Percentiles rank a stretch among this genome's conserved stretches.
phyloP scores from a whole-genome alignment of 768 basidiomycete species.

The Lactarius vividus region DNA sequence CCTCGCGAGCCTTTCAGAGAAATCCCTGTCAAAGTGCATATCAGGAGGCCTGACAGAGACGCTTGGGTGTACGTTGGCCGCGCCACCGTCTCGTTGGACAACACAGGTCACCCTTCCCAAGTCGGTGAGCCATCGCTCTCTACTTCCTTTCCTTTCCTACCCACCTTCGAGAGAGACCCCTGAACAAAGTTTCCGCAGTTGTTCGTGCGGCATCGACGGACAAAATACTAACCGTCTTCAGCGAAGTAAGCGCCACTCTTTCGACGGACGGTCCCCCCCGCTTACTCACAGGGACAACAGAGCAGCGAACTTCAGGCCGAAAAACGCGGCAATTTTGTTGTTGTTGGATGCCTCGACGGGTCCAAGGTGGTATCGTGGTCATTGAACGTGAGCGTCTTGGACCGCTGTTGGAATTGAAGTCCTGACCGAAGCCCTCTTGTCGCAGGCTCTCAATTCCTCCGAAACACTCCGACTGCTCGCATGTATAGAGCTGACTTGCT shows the following conservation, averaged over 20 bases:
- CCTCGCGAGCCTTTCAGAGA: constrained; percentile 66
- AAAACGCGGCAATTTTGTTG: constrained; percentile 84
- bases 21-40: constrained; percentile 81
- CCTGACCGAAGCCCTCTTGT: constrained; percentile 6
- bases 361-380: constrained; percentile 81
- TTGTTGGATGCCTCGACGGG: constrained; percentile 76
- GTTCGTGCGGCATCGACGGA: constrained; percentile 62
- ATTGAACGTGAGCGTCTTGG: constrained; percentile 56
- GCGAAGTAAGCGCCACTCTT: constrained; percentile 50
- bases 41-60: constrained; percentile 74
- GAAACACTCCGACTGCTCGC: constrained; percentile 80
- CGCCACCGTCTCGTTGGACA: constrained; percentile 72
- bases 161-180: neutral
- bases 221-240: constrained; percentile 67
- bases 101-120: constrained; percentile 71
- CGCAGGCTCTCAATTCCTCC: constrained; percentile 74
- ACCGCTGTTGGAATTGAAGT: constrained; percentile 1
- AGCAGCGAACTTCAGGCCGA: constrained; percentile 75
- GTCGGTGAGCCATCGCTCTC: constrained; percentile 54
- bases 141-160: neutral
- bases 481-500: constrained; percentile 82
- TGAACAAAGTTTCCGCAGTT: constrained; percentile 39
- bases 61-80: constrained; percentile 81
- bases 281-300: constrained; percentile 36
- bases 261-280: constrained; percentile 12